These are phyloP conservation scores for Chytriomyces confervae DNA, from an alignment of 192 early-diverging fungal species.

Conservation along the genomic window DNA sequence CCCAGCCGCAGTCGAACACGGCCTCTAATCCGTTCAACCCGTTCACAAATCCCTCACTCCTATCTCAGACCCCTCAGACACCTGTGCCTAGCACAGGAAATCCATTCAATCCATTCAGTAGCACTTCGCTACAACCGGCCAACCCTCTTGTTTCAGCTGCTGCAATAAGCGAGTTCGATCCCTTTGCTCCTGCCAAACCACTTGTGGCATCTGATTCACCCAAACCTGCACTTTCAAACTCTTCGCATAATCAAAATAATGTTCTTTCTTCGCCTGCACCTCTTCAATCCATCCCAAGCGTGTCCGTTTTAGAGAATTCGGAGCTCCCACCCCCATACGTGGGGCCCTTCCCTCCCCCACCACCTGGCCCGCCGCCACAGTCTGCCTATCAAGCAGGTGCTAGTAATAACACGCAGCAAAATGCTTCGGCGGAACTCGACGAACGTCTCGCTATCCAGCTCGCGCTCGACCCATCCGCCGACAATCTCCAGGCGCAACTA, in stretches of 20 bases:
- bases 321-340: too few relatives aligned
- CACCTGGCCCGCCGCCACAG: too few relatives aligned
- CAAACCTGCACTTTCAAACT: not conserved
- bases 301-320: not conserved
- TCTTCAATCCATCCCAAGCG: not conserved
- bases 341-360: too few relatives aligned
- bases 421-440: not conserved
- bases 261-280: not conserved
- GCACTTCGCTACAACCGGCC: not conserved
- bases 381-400: too few relatives aligned
- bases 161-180: constrained; percentile 5
- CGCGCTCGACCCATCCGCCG: not conserved
- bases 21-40: not conserved
- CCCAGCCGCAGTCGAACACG: not conserved
- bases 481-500: not conserved
- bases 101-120: constrained; percentile 21
- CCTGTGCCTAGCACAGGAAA: not conserved
- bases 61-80: too few relatives aligned
- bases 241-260: too few relatives aligned
- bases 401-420: too few relatives aligned
- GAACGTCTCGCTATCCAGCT: not conserved
- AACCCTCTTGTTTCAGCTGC: not conserved
- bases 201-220: not conserved
- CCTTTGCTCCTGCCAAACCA: not conserved
- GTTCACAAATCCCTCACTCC: not conserved